Conservation (phyloP, 805 yeast species). For the Sugiyamaella marilandica region DNA sequence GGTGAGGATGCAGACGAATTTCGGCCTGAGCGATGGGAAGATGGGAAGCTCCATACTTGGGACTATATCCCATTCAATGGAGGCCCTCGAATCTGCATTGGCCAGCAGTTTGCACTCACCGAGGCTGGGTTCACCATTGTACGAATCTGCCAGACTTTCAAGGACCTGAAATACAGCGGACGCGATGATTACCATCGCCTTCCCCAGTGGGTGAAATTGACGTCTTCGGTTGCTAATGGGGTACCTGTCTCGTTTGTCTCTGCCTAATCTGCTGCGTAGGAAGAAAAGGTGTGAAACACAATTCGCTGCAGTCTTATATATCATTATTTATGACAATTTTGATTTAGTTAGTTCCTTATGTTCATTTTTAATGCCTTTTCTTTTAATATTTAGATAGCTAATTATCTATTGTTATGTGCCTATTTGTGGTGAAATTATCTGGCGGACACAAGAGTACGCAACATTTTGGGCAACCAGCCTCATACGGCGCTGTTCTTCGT, state of each 20-base stretch:
- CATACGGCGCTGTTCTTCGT: neutral
- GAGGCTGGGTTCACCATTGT: constrained; percentile 45
- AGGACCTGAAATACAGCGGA: constrained; percentile 8
- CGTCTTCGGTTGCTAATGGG: constrained; percentile 19
- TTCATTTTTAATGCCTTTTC: no score
- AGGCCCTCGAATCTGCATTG: constrained; percentile 52
- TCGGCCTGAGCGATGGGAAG: constrained; percentile 48
- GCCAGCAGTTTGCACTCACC: constrained; percentile 53
- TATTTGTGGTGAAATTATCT: no score
- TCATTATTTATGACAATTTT: neutral
- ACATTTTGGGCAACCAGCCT: no score
- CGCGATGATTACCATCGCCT: constrained; percentile 5
- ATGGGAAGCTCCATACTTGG: constrained; percentile 39
- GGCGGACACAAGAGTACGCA: no score
- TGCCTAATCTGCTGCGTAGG: neutral
- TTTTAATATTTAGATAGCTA: no score
- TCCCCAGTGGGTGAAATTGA: constrained; percentile 16
- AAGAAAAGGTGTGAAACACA: no score
- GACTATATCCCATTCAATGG: constrained; percentile 51
- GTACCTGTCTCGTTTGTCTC: constrained; percentile 16
- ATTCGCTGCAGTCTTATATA: neutral
- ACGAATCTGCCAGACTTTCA: constrained; percentile 33
- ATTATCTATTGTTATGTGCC: no score
- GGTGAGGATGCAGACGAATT: constrained; percentile 45
- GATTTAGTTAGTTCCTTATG: neutral